These are phyloP conservation scores for Paxillus ammoniavirescens DNA, from an alignment of 768 basidiomycete genomes.

Conservation along the genomic window DNA sequence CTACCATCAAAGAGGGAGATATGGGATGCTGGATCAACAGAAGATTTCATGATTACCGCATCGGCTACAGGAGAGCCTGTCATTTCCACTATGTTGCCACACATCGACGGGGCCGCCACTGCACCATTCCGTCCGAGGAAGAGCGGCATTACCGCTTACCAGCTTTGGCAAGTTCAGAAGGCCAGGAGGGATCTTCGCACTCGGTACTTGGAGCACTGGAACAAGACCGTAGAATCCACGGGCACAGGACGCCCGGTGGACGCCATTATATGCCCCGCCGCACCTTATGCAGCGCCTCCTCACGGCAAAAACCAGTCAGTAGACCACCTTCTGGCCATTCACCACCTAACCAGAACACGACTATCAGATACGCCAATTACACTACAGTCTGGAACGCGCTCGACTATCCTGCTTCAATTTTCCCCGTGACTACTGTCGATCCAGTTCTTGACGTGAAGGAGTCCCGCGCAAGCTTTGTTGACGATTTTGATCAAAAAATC, in stretches of 20 bases:
- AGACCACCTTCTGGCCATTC: not conserved
- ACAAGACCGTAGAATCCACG: conserved; percentile 46
- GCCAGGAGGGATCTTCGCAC: conserved; percentile 44
- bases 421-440: conserved; percentile 67
- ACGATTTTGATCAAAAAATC: conserved; percentile 43
- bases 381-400: conserved; percentile 66
- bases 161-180: conserved; percentile 69
- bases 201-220: conserved; percentile 63
- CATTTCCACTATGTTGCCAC: conserved; percentile 45
- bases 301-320: conserved; percentile 58
- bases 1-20: conserved; percentile 34
- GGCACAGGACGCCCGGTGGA: conserved; percentile 75
- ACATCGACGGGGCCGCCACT: conserved; percentile 20
- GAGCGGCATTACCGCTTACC: conserved; percentile 46
- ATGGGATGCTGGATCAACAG: conserved; percentile 44
- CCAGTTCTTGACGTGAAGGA: conserved; percentile 47
- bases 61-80: conserved; percentile 52
- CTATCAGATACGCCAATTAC: conserved; percentile 45
- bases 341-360: not conserved
- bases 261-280: conserved; percentile 66
- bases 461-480: conserved; percentile 47
- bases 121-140: conserved; percentile 27
- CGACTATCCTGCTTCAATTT: conserved; percentile 60
- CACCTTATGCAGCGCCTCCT: conserved; percentile 58
- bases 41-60: conserved; percentile 44